Evolutionary conservation across 306 rosid genomes (phyloP), one percentile per base, ranked within the genome.

Genomic region (Canavalia ensiformis): DNA sequence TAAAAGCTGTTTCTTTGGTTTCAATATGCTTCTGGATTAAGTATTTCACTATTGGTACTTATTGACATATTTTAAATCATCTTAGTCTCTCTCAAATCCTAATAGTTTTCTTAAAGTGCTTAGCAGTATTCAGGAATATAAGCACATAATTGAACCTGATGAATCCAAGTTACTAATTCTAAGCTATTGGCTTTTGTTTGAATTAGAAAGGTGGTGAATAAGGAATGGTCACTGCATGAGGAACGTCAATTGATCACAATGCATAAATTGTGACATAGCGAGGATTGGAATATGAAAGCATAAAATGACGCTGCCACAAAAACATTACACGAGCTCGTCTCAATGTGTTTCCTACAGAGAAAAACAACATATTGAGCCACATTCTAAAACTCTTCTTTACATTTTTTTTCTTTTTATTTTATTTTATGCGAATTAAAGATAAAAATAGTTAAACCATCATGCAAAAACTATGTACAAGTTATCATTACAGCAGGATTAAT

Each of bases 241-340:
- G 34, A 33, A 42, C 28, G 3, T 11, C 3, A 11, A 28, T 12
- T 60, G 12, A 46, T 34, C 71, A 58, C 6, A 49, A 41, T 72
- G 41, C 66, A 52, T 49, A 29, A 18, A 44, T 11, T 46, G 28
- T 30, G 60, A 41, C 7, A 39, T 9, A 54, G 6, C 25, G 55
- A 2, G 9, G 18, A 30, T 72, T 52, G 18, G 6, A 54, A 7
- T n/a, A 8, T 50, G 8, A 54, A 44, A 35, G 39, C 75, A 65
- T 65, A 51, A 65, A 77, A 67, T 65, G 63, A 13, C 72, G 11
- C 29, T 65, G 55, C 56, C 64, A 37, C 56, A 58, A 7, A 52
- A 66, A 52, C 56, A 41, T 50, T 33, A 54, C 59, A 47, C 42
- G 29, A 3, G 12, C 46, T 35, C 11, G 37, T 54, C 54, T 39